phyloP scores from a whole-genome alignment of 164 flowering plant genomes.

The Paratinospora sagittata region DNA sequence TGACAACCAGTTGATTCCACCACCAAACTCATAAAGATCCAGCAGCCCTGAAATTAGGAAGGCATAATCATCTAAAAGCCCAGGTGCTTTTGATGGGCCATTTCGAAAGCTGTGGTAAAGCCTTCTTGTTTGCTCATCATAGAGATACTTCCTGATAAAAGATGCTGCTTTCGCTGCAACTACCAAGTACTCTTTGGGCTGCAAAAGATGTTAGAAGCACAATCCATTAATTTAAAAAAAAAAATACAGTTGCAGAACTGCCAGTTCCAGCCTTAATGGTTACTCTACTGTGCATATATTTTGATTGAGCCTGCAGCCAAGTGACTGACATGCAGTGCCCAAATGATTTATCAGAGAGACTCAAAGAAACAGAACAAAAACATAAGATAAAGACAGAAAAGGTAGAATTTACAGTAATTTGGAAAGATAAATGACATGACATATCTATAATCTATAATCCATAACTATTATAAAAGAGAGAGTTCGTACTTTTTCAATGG shows the following conservation, averaged over 20 bases:
- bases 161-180: conserved; percentile 77
- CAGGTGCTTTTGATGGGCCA: conserved; percentile 93
- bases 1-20: conserved; percentile 52
- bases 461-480: no score
- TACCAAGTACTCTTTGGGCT: conserved; percentile 80
- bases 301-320: no score
- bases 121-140: conserved; percentile 45
- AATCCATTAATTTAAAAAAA: neutral
- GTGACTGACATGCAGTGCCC: no score
- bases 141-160: conserved; percentile 63
- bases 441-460: no score
- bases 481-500: no score
- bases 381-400: no score
- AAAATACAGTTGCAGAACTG: no score
- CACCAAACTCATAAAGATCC: conserved; percentile 81
- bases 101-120: conserved; percentile 82
- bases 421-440: neutral
- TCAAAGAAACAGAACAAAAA: no score
- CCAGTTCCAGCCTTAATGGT: no score
- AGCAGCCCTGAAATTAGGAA: conserved; percentile 76
- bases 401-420: neutral
- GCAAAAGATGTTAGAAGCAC: conserved; percentile 11
- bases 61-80: conserved; percentile 89
- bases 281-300: no score
- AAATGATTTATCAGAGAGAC: no score